Evolutionary conservation across 2,329 filamentous ascomycete genomes (phyloP), one percentile per base, ranked within the genome.

Genomic region (Xylaria sp.): DNA sequence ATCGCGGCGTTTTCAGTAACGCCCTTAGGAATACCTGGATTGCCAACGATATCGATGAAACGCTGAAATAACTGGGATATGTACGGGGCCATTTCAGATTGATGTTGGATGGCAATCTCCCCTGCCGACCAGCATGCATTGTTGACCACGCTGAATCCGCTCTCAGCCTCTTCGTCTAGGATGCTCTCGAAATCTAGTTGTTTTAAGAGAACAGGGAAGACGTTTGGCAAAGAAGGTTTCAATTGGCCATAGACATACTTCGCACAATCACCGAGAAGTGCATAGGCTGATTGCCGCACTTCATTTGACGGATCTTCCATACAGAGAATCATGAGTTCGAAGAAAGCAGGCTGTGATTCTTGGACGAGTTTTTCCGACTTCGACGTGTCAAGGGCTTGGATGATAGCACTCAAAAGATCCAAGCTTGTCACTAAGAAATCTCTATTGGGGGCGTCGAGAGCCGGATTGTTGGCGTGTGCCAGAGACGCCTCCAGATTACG

Each of bases 71-170:
- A 83, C 69, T 91, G 88, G 25, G 92, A 89, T 10, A 94, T 87
- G 77, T 91, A 97, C 0, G 91, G 91, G 1, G 86, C 86, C 88
- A 97, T 92, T 62, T 86, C 89, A 69, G 90, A 89, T 72, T 90
- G 88, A 77, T 92, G 86, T 69, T 93, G 90, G 79, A 97, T 90
- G 18, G 94, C 89, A 69, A 98, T 96, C 82, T 99, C 96, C 48
- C 96, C 96, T 28, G 90, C 90, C 7, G 94, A 97, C 96, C 96
- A 99, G 82, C 95, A 98, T 25, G 96, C 95, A 78, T 99, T 99
- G 86, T 98, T 99, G 67, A 98, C 90, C 34, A 98, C 94, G 68
- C 94, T 93, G 79, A 97, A 97, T 15, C 90, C 91, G 20, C 89
- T 91, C 71, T 97, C 93, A 55, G 93, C 89, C 68, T 94, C 92